phyloP scores from a whole-genome alignment of 352 stramenopile species.

The Pythium insidiosum region DNA sequence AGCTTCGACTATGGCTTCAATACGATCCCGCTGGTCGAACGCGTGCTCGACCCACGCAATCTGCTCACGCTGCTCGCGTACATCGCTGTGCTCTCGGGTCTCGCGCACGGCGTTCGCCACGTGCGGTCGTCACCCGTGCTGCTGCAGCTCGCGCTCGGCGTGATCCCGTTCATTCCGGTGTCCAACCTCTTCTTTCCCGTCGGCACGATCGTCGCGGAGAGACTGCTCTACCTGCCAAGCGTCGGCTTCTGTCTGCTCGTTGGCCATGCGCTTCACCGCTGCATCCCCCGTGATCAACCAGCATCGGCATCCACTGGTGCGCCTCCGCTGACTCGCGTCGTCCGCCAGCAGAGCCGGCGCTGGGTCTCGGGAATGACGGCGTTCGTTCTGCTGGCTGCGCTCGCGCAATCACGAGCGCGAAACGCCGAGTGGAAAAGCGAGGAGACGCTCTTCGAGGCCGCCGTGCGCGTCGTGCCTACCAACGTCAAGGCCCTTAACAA shows the following conservation, averaged over 20 bases:
- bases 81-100: constrained; percentile 20
- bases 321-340: constrained; percentile 12
- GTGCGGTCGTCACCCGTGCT: constrained; percentile 21
- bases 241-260: constrained; percentile 75
- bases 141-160: constrained; percentile 58
- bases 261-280: constrained; percentile 24
- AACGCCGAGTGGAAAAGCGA: constrained; percentile 68
- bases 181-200: constrained; percentile 90
- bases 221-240: constrained; percentile 87
- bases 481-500: constrained; percentile 81
- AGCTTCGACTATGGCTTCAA: constrained; percentile 90
- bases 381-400: constrained; percentile 24
- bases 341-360: no score
- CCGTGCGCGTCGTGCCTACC: constrained; percentile 38
- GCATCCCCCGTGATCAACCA: constrained; percentile 14
- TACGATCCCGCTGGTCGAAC: constrained; percentile 65
- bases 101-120: constrained; percentile 15
- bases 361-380: background rate
- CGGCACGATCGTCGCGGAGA: constrained; percentile 86
- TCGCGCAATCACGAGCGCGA: constrained; percentile 30
- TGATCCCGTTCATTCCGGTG: constrained; percentile 85
- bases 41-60: constrained; percentile 48
- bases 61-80: constrained; percentile 59
- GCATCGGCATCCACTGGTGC: background rate
- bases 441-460: constrained; percentile 41